Percentiles rank a stretch among this genome's conserved stretches.
Evolutionary conservation across 805 yeast genomes (phyloP).

Genomic region (Metschnikowia noctiluminum): DNA sequence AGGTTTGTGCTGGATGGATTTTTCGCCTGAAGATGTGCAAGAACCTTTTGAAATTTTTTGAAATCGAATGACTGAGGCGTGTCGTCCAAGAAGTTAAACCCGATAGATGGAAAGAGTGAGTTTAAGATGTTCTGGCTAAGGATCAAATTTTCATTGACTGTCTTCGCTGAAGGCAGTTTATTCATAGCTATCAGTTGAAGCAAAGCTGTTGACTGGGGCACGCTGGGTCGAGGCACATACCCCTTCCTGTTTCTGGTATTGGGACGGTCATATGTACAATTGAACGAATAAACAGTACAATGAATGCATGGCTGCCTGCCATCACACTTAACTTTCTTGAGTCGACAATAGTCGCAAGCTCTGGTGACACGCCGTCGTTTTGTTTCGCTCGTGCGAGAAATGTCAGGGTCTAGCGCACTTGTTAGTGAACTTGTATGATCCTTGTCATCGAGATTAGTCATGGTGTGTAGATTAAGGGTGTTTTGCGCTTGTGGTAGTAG

Average conservation of each 20-base stretch:
- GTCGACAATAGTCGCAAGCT: slow-evolving; percentile 75
- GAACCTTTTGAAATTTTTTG: slow-evolving; percentile 30
- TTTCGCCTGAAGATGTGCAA: slow-evolving; percentile 20
- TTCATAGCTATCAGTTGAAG: slow-evolving; percentile 18
- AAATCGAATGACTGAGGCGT: slow-evolving; percentile 29
- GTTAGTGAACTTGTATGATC: background rate
- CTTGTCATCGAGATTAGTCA: background rate
- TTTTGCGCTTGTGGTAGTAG: background rate
- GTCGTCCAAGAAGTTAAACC: slow-evolving; percentile 34
- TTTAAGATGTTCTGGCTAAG: slow-evolving; percentile 34
- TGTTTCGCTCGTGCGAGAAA: slow-evolving; percentile 5
- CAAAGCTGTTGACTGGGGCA: slow-evolving; percentile 19
- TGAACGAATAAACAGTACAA: slow-evolving; percentile 83
- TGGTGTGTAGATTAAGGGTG: background rate
- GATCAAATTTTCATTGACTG: slow-evolving; percentile 16
- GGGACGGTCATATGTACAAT: slow-evolving; percentile 83
- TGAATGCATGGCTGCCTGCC: slow-evolving; percentile 76
- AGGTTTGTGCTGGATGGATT: slow-evolving; percentile 18
- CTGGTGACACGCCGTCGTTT: slow-evolving; percentile 65
- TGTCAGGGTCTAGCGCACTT: background rate
- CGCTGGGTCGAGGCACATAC: slow-evolving; percentile 13
- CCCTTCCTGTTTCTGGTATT: slow-evolving; percentile 49
- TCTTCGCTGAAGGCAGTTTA: slow-evolving; percentile 10
- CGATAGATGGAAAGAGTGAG: slow-evolving; percentile 33
- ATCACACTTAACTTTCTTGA: slow-evolving; percentile 76